Evolutionary conservation across 306 rosid genomes (phyloP), one percentile per base, ranked within the genome.

Genomic region (Pyrus bretschneideri): DNA sequence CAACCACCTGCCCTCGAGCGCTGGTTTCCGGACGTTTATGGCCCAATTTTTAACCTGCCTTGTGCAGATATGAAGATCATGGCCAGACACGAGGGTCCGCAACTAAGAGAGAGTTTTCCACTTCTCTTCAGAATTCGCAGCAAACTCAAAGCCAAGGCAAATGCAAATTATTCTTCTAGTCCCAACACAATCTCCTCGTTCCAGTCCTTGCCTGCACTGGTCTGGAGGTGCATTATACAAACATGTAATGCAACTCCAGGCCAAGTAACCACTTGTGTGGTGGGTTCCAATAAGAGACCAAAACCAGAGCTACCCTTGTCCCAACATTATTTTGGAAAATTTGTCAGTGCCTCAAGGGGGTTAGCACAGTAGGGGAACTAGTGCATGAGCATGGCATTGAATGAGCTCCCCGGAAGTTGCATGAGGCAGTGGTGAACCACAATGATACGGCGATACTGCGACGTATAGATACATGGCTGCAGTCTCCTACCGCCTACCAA

Each of bases 71-170:
- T 9, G 11, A 84, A 93, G 70, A 85, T 93, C 49, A 55, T 85
- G 3, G 25, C 46, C 44, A 78, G 88, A 76, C 78, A 6, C 52
- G 89, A 85, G 57, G 38, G 85, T 11, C 87, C 94, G 0, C 1
- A 19, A 1, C 73, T 93, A 1, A 4, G 52, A 17, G 19, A 14
- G 54, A 46, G 54, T 46, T 15, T 46, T 46, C 11, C 54, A 14
- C 54, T 46, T 46, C 54, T 14, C 54, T 6, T 15, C 19, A 46
- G 54, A 46, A 46, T 46, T 17, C 6, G 6, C 14, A 46, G 19
- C 7, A 46, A 46, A 22, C 71, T 93, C 11, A 93, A 93, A 85
- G 84, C 83, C n/a, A 82, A 80, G 57, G 93, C 93, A 4, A 93
- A 93, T 30, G 15, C 29, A 1, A 89, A 89, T 31, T 73, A 9